phyloP scores from a whole-genome alignment of 2,329 filamentous ascomycete species.

The Knufia fluminis region DNA sequence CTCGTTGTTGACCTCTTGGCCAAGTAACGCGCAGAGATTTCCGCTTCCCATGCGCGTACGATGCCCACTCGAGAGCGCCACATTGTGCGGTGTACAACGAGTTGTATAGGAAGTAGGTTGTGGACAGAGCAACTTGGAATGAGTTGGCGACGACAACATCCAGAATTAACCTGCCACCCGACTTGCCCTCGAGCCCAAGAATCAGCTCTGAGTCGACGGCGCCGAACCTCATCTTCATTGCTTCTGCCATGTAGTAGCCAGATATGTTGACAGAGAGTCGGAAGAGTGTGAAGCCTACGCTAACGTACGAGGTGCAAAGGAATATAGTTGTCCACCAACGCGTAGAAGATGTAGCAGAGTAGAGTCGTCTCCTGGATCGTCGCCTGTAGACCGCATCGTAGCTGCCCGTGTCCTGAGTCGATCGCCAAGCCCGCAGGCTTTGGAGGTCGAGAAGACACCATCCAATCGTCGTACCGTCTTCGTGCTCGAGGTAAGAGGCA shows the following conservation, averaged over 20 bases:
- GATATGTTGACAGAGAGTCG: not conserved
- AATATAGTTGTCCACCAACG: not conserved
- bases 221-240: not conserved
- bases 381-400: not conserved
- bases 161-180: not conserved
- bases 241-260: not conserved
- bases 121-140: constrained; percentile 27
- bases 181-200: not conserved
- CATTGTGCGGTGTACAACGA: constrained; percentile 36
- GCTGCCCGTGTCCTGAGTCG: not conserved
- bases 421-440: not conserved
- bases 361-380: not conserved
- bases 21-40: constrained; percentile 33
- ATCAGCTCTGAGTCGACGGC: not conserved
- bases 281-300: not conserved
- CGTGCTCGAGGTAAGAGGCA: constrained; percentile 25
- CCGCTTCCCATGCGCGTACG: constrained; percentile 26
- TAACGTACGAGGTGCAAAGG: not conserved
- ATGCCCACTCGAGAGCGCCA: constrained; percentile 39
- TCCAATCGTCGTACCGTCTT: constrained; percentile 23
- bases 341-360: not conserved
- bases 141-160: constrained; percentile 26
- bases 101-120: constrained; percentile 29
- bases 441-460: constrained; percentile 14
- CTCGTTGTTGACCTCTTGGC: constrained; percentile 30